Evolutionary conservation across 805 yeast species (phyloP).

Genomic region (Scheffersomyces stipitis): DNA sequence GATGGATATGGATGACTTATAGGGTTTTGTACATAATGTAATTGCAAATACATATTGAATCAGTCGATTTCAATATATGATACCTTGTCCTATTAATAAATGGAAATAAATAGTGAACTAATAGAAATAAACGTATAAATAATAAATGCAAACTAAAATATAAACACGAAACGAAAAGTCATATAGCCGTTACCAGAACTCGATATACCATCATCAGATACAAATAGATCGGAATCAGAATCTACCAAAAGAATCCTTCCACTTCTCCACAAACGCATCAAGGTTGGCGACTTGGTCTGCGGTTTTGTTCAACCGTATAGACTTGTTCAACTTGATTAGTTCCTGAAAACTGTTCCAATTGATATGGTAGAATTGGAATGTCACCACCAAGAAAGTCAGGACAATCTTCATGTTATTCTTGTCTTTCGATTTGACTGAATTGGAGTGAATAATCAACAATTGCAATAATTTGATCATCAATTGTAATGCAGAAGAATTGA

Average conservation of each 20-base stretch:
- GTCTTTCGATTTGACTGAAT: conserved; percentile 28
- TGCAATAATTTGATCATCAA: conserved; percentile 34
- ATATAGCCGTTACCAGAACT: neutral
- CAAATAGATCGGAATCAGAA: conserved; percentile 18
- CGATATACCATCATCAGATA: too few species aligned
- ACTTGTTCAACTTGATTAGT: conserved; percentile 30
- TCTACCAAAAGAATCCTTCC: conserved; percentile 30
- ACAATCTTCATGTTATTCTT: conserved; percentile 29
- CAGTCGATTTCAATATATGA: neutral
- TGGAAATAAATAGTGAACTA: too few species aligned
- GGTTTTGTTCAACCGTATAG: conserved; percentile 38
- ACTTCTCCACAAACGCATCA: conserved; percentile 37
- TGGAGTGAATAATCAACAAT: conserved; percentile 32
- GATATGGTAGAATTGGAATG: conserved; percentile 41
- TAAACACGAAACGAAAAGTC: neutral
- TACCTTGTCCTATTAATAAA: too few species aligned
- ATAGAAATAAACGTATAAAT: neutral
- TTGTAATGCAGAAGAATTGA: conserved; percentile 29
- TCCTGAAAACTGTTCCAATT: conserved; percentile 40
- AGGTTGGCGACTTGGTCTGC: conserved; percentile 33
- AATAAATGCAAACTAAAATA: conserved; percentile 1
- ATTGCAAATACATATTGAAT: neutral
- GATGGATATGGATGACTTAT: conserved; percentile 53
- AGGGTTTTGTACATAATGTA: too few species aligned
- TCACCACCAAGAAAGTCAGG: conserved; percentile 31